These are phyloP conservation scores for Pseudogymnoascus sp. DNA, from an alignment of 2,329 filamentous ascomycete species.

Conservation along the genomic window DNA sequence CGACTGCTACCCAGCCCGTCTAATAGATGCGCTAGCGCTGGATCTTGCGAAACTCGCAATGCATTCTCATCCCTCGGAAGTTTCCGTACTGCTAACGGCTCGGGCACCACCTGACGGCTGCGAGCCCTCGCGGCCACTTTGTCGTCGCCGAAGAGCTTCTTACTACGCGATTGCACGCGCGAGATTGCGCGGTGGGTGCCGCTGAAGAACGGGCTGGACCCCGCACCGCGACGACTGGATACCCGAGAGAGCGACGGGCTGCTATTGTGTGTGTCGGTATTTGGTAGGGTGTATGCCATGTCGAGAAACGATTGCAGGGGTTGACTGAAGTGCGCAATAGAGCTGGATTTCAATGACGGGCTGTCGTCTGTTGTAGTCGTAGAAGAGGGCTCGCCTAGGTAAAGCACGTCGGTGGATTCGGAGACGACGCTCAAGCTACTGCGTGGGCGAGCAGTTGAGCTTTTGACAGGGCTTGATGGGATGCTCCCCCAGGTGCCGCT, in stretches of 20 bases:
- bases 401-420: conserved; percentile 18
- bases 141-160: background rate
- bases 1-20: background rate
- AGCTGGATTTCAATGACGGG: background rate
- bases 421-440: conserved; percentile 20
- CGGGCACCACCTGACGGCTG: background rate
- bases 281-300: background rate
- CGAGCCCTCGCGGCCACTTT: background rate
- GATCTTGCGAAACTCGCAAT: background rate
- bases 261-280: background rate
- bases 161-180: conserved; percentile 3
- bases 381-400: background rate
- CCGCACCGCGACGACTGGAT: conserved; percentile 21
- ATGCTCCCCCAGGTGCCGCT: conserved; percentile 15
- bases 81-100: background rate
- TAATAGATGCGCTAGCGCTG: background rate
- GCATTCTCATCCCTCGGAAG: background rate
- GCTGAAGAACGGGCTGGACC: conserved; percentile 26
- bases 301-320: background rate
- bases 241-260: background rate
- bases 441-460: conserved; percentile 3
- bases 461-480: conserved; percentile 13
- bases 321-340: background rate
- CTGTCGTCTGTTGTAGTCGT: background rate
- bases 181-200: conserved; percentile 18